These are phyloP conservation scores for Acephala macrosclerotiorum DNA, from an alignment of 2,329 filamentous ascomycete genomes.

Conservation along the genomic window DNA sequence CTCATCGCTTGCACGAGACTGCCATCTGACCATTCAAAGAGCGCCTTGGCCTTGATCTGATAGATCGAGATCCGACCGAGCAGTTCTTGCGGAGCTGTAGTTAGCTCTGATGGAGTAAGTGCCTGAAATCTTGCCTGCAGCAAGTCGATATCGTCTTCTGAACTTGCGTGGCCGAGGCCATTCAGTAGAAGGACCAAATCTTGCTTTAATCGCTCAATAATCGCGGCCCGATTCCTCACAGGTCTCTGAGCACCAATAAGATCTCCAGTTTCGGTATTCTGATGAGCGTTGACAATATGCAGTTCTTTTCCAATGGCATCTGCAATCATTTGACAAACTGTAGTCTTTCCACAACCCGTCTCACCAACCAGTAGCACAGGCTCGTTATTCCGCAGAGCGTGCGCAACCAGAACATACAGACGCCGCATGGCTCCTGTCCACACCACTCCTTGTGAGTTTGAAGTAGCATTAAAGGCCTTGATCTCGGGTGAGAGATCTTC, in stretches of 20 bases:
- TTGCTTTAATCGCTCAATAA: conserved; percentile 70
- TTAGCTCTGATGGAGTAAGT: conserved; percentile 43
- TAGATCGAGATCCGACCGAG: conserved; percentile 51
- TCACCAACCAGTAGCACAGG: conserved; percentile 95
- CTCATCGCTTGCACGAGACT: conserved; percentile 95
- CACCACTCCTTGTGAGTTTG: conserved; percentile 73
- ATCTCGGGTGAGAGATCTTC: conserved; percentile 63
- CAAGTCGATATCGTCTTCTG: conserved; percentile 64
- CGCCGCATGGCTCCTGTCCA: conserved; percentile 97
- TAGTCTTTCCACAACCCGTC: conserved; percentile 97
- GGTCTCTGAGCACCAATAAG: conserved; percentile 95
- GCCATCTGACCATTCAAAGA: conserved; percentile 97
- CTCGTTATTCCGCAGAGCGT: conserved; percentile 88
- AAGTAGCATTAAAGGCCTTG: conserved; percentile 52
- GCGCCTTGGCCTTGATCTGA: conserved; percentile 74
- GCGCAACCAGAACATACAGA: conserved; percentile 86
- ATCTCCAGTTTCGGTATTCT: conserved; percentile 97
- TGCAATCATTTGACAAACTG: conserved; percentile 90
- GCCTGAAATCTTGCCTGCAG: conserved; percentile 54
- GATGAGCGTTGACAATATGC: conserved; percentile 94
- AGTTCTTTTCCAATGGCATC: conserved; percentile 79
- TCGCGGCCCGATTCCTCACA: conserved; percentile 80
- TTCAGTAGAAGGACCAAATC: conserved; percentile 62
- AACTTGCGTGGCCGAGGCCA: conserved; percentile 53
- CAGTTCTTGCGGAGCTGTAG: conserved; percentile 38